Percentiles rank a stretch among this genome's conserved stretches.
Conservation (phyloP, 1,284 basidiomycete species). For the Sanguinoderma infundibulare region DNA sequence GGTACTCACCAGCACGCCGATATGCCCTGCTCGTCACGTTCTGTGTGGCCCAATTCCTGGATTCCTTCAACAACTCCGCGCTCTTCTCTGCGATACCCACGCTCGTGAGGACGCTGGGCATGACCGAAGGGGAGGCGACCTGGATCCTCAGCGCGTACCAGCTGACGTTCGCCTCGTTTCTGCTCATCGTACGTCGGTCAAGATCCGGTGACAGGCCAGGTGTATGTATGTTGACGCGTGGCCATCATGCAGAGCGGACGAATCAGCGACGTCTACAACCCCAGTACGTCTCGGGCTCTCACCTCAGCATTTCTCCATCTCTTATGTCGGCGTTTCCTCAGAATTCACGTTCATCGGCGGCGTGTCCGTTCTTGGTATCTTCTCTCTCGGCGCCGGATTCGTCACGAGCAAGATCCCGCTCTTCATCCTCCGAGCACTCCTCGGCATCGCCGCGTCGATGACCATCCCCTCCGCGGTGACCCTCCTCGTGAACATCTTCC, state of each 20-base stretch:
- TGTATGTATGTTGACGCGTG: too few species aligned
- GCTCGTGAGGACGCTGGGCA: constrained; percentile 1
- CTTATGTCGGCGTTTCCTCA: constrained; percentile 10
- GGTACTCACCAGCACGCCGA: constrained; percentile 13
- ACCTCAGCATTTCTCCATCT: too few species aligned
- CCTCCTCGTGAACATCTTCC: constrained; percentile 44
- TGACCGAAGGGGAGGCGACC: constrained; percentile 30
- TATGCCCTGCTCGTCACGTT: constrained; percentile 34
- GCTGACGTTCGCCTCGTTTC: constrained; percentile 42
- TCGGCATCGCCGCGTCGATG: constrained; percentile 31
- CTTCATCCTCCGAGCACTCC: constrained; percentile 38
- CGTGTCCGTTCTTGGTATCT: constrained; percentile 30
- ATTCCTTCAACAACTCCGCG: constrained; percentile 40
- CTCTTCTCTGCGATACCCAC: constrained; percentile 38
- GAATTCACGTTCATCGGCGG: constrained; percentile 33
- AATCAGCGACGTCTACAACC: too few species aligned
- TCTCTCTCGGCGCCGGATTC: constrained; percentile 38
- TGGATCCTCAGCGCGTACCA: constrained; percentile 43
- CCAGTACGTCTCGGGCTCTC: neutral
- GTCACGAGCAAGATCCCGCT: constrained; percentile 35
- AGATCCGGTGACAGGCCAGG: too few species aligned
- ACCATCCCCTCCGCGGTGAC: constrained; percentile 44
- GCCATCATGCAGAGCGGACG: too few species aligned
- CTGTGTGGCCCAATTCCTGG: constrained; percentile 41
- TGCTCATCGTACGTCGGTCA: constrained; percentile 31